Evolutionary conservation across 106 monocot genomes (phyloP), one percentile per base, ranked within the genome.

Genomic region (Gastrodia elata): DNA sequence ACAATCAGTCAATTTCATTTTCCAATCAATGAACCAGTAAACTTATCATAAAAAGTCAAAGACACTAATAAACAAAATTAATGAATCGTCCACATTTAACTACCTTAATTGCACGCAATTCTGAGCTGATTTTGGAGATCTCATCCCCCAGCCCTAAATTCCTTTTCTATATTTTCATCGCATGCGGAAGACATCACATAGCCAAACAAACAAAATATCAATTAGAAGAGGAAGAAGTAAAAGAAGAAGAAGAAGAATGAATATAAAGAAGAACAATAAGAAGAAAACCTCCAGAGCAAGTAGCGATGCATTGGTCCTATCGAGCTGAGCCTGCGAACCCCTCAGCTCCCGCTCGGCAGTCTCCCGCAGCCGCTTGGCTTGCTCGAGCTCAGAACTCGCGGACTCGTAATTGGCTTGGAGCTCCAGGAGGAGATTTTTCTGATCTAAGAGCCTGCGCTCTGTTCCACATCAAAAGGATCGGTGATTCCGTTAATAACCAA

Each of bases 401-500:
- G 15, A 2, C 36, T 65, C 65, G 20, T 35, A 65, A 35, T 65
- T 8, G 36, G 65, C 34, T 36, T 65, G 65, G 36, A n/a, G 34
- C 13, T 65, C 65, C 18, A 65, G 65, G 34, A 35, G 15, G 18
- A 13, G 65, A 10, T 65, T 65, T 36, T 65, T 15, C 24, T 35
- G 65, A 65, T 65, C 65, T 33, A 18, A 65, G 36, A 65, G 15
- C 65, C 34, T 65, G 34, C 65, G 65, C 36, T 65, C 65, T 65
- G 65, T 36, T 16, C 8, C 32, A 65, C 24, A 65, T 65, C 65
- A 36, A 65, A 6, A 2, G 15, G 6, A 33, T 65, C 65, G 25
- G 32, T 18, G 36, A 65, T 65, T 35, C 6, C 32, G 65, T 18
- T 3, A 15, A 35, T 16, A 13, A 35, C 8, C 36, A 35, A 36